Evolutionary conservation across 2,329 filamentous ascomycete species (phyloP).

Genomic region (Keithomyces neogunnii): DNA sequence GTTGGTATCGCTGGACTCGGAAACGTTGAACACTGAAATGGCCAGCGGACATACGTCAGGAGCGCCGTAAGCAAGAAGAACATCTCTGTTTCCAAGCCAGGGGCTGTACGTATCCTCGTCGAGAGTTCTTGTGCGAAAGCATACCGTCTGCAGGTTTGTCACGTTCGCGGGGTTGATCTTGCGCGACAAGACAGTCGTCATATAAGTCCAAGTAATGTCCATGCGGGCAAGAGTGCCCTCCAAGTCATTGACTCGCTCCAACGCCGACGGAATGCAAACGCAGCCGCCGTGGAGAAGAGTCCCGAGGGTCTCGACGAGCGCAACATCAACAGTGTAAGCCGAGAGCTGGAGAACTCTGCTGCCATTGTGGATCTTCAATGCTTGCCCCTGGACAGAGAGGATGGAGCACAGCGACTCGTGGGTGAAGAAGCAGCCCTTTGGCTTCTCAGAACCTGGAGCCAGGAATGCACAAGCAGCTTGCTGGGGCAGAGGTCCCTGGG

Average conservation of each 20-base stretch:
- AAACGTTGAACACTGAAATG: conserved; percentile 38
- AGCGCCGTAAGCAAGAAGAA: conserved; percentile 43
- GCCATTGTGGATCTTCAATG: conserved; percentile 36
- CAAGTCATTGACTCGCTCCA: conserved; percentile 41
- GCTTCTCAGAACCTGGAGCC: conserved; percentile 38
- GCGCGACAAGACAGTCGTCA: conserved; percentile 51
- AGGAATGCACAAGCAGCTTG: conserved; percentile 55
- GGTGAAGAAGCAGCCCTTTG: conserved; percentile 54
- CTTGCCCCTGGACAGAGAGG: conserved; percentile 40
- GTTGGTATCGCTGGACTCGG: conserved; percentile 25
- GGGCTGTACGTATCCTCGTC: conserved; percentile 39
- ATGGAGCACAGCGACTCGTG: conserved; percentile 50
- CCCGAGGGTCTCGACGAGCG: conserved; percentile 41
- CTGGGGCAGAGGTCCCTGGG: conserved; percentile 28
- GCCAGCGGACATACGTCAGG: conserved; percentile 43
- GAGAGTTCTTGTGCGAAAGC: conserved; percentile 40
- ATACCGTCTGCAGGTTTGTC: conserved; percentile 30
- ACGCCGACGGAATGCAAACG: conserved; percentile 46
- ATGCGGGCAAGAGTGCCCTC: conserved; percentile 39
- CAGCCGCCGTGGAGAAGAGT: conserved; percentile 48
- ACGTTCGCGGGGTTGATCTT: conserved; percentile 28
- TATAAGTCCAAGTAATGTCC: conserved; percentile 42
- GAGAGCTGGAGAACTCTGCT: conserved; percentile 51
- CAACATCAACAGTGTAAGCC: conserved; percentile 44
- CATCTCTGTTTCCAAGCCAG: conserved; percentile 36